phyloP scores from a whole-genome alignment of 2,329 filamentous ascomycete genomes.

The Microdochium bolleyi region DNA sequence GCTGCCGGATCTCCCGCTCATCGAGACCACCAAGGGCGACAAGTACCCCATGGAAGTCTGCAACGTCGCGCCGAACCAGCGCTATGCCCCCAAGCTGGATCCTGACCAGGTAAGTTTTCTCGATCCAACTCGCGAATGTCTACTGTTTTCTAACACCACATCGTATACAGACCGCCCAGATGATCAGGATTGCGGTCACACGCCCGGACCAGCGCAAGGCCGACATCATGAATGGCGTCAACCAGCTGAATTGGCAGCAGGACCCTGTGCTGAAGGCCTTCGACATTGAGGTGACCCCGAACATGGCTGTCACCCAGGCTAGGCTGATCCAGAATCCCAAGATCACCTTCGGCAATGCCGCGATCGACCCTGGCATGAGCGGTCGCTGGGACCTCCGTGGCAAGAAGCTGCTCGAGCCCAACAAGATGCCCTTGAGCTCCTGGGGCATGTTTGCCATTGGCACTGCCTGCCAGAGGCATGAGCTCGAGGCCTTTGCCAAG shows the following conservation, averaged over 20 bases:
- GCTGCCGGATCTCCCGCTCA: slow-evolving; percentile 42
- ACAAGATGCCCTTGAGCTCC: slow-evolving; percentile 51
- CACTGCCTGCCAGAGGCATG: slow-evolving; percentile 42
- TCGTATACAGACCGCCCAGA: slow-evolving; percentile 57
- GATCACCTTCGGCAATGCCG: slow-evolving; percentile 56
- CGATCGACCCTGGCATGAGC: slow-evolving; percentile 50
- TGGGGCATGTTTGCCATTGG: slow-evolving; percentile 72
- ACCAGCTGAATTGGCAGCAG: slow-evolving; percentile 55
- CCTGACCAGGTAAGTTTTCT: slow-evolving; percentile 36
- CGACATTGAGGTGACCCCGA: slow-evolving; percentile 58
- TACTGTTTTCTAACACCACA: slow-evolving; percentile 1
- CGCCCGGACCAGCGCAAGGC: slow-evolving; percentile 59
- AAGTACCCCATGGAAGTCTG: slow-evolving; percentile 57
- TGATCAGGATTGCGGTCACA: slow-evolving; percentile 92
- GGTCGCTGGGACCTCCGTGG: slow-evolving; percentile 86
- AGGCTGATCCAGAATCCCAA: slow-evolving; percentile 63
- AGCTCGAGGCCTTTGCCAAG: slow-evolving; percentile 47
- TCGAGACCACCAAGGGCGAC: slow-evolving; percentile 46
- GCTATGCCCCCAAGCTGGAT: slow-evolving; percentile 56
- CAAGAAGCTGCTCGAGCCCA: slow-evolving; percentile 66
- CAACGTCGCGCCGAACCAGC: slow-evolving; percentile 42
- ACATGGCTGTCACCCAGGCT: slow-evolving; percentile 61
- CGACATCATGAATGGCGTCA: slow-evolving; percentile 62
- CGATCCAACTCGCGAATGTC: background rate
- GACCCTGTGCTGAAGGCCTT: slow-evolving; percentile 69